Base-by-base conservation (phyloP, 2,329 filamentous ascomycete species). In the Fusarium setosum region DNA sequence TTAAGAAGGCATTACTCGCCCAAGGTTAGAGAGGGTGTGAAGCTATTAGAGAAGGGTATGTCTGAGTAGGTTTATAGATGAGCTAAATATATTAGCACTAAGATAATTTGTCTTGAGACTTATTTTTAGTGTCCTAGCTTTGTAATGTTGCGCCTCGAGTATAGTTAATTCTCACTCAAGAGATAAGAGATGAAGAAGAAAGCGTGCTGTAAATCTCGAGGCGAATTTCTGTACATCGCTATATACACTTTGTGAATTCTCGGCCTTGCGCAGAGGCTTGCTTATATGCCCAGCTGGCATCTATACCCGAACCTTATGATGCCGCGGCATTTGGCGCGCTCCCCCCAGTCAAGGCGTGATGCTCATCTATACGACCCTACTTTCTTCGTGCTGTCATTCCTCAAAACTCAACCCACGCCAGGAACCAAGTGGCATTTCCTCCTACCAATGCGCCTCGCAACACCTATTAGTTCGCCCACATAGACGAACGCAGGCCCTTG, bases 1-100 rank as follows among this genome's bases (percentile, higher is more conserved):
- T 76, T 99, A 71, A 85, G 90, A 74, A 85, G 87, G 68, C 96
- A 99, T 80, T 99, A 92, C 76, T 94, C 92, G 70, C 95, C 94
- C 7, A 90, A 90, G 73, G 91, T 99, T 2, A 85, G 93, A 67
- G 93, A 97, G 72, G 91, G 90, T 1, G 82, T 92, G 5, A 86
- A 86, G 76, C 77, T 85, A 41, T 80, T 94, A 74, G 91, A 94
- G 75, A 93, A 92, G 83, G 84, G 82, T 42, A 79, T 92, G 72
- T 76, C 74, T 6, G 70, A 69, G 52, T 78, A 73, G 62, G 53
- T 61, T n/a, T 17, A 38, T 54, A 24, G 15, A 55, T 32, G n/a
- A 17, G 44, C 20, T 23, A 24, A 31, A 29, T 60, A 54, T 44
- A 48, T 35, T 47, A 21, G 44, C 26, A 13, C 6, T 26, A 32